A percentile compares a stretch with the other conserved stretches of the same genome.
Conservation (phyloP, 2,329 filamentous ascomycete genomes). For the Exophiala sideris region DNA sequence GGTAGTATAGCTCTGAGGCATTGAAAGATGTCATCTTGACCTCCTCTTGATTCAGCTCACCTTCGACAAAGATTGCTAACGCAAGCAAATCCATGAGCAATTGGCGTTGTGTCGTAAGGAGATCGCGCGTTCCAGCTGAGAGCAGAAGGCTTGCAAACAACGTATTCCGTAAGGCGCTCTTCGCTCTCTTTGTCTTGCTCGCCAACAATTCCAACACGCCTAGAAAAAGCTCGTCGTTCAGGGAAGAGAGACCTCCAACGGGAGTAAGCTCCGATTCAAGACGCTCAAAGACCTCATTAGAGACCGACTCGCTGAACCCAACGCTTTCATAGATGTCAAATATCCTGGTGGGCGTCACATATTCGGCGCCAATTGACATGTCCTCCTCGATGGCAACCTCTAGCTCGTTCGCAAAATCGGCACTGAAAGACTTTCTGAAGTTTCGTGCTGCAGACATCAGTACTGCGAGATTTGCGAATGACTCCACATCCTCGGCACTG, state of each 20-base stretch:
- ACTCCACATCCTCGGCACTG: constrained; percentile 49
- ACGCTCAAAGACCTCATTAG: constrained; percentile 73
- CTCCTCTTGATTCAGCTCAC: constrained; percentile 71
- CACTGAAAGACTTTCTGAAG: constrained; percentile 68
- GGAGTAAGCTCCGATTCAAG: constrained; percentile 68
- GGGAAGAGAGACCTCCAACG: constrained; percentile 51
- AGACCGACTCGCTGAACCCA: constrained; percentile 73
- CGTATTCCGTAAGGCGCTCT: constrained; percentile 26
- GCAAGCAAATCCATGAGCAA: constrained; percentile 79
- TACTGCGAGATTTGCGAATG: constrained; percentile 52
- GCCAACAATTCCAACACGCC: constrained; percentile 50
- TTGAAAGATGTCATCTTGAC: constrained; percentile 63
- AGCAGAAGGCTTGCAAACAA: constrained; percentile 38
- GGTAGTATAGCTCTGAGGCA: constrained; percentile 55
- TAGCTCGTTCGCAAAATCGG: constrained; percentile 66
- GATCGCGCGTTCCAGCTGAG: constrained; percentile 75
- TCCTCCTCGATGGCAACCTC: constrained; percentile 67
- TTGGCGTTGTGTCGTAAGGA: constrained; percentile 66
- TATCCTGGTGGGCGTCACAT: constrained; percentile 70
- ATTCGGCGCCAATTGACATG: constrained; percentile 68
- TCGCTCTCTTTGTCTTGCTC: constrained; percentile 25
- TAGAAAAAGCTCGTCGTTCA: constrained; percentile 52
- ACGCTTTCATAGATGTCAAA: constrained; percentile 74
- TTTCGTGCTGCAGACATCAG: constrained; percentile 67
- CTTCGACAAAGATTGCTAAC: constrained; percentile 81